These are phyloP conservation scores for Punctularia strigosozonata DNA, from an alignment of 768 basidiomycete species.

Conservation along the genomic window DNA sequence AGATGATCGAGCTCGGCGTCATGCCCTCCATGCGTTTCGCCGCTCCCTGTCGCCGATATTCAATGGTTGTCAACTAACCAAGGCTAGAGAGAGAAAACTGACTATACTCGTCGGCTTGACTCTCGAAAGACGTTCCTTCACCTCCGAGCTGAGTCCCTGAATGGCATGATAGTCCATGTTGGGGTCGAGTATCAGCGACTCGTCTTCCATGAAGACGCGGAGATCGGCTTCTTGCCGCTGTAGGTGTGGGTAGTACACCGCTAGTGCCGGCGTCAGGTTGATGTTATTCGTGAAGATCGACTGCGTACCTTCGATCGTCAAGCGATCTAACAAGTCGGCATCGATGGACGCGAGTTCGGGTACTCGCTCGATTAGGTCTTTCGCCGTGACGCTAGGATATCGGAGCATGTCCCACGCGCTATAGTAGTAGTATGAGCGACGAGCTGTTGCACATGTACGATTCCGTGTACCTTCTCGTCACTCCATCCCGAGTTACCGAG, in stretches of 20 bases:
- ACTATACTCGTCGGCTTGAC: slow-evolving; percentile 65
- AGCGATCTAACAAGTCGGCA: slow-evolving; percentile 39
- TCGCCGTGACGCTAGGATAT: slow-evolving; percentile 38
- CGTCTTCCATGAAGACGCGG: slow-evolving; percentile 63
- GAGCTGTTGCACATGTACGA: background rate
- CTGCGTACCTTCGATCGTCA: slow-evolving; percentile 58
- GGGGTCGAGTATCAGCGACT: slow-evolving; percentile 56
- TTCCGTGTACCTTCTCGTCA: background rate
- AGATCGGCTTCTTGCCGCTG: slow-evolving; percentile 68
- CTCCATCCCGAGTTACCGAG: background rate
- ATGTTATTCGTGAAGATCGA: too few species aligned
- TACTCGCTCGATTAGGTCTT: slow-evolving; percentile 27
- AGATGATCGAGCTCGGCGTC: slow-evolving; percentile 69
- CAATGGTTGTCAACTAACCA: background rate
- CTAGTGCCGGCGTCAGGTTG: too few species aligned
- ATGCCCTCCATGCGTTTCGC: slow-evolving; percentile 91
- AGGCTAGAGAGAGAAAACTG: slow-evolving; percentile 9
- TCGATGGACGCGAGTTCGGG: slow-evolving; percentile 42
- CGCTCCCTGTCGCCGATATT: slow-evolving; percentile 47
- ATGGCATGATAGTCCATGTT: slow-evolving; percentile 58
- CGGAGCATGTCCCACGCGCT: slow-evolving; percentile 73
- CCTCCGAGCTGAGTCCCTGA: slow-evolving; percentile 64
- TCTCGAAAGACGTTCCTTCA: slow-evolving; percentile 47
- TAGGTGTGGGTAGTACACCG: slow-evolving; percentile 53
- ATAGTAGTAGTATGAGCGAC: background rate